Evolutionary conservation across 2,329 filamentous ascomycete genomes (phyloP).

Genomic region (Eutypa lata): DNA sequence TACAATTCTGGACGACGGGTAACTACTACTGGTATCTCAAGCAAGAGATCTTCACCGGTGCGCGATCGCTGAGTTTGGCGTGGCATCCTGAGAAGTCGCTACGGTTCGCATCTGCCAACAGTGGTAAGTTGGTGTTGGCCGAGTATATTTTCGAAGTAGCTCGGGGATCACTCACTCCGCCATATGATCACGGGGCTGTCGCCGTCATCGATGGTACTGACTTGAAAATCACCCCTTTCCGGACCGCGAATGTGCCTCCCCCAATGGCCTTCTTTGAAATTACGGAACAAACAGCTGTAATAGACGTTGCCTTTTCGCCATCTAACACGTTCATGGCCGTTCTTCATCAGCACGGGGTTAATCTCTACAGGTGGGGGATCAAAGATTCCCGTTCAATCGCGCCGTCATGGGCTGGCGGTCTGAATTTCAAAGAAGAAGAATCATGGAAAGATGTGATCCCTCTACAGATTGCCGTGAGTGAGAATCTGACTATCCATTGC

Average conservation of each 20-base stretch:
- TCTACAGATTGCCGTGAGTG: slow-evolving; percentile 26
- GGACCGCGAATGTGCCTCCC: slow-evolving; percentile 81
- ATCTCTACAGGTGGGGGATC: slow-evolving; percentile 67
- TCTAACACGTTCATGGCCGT: slow-evolving; percentile 67
- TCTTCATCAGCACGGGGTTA: slow-evolving; percentile 63
- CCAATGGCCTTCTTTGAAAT: slow-evolving; percentile 87
- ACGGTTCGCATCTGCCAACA: slow-evolving; percentile 55
- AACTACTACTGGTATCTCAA: slow-evolving; percentile 99
- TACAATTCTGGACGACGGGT: slow-evolving; percentile 95
- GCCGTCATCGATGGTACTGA: slow-evolving; percentile 79
- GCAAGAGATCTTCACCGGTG: slow-evolving; percentile 65
- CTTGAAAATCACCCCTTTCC: slow-evolving; percentile 82
- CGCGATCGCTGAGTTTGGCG: slow-evolving; percentile 33
- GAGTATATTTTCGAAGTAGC: slow-evolving; percentile 68
- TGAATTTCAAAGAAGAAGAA: slow-evolving; percentile 35
- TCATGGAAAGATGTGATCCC: slow-evolving; percentile 20
- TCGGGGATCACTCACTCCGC: slow-evolving; percentile 66
- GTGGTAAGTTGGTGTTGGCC: slow-evolving; percentile 49
- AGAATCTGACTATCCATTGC: slow-evolving; percentile 24
- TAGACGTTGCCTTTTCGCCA: slow-evolving; percentile 73
- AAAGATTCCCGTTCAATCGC: slow-evolving; percentile 49
- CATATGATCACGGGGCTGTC: slow-evolving; percentile 74
- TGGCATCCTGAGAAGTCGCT: slow-evolving; percentile 91
- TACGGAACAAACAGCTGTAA: slow-evolving; percentile 54
- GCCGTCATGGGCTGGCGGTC: slow-evolving; percentile 37